Base-by-base conservation (phyloP, 768 basidiomycete species). In the Gymnopilus dilepis region DNA sequence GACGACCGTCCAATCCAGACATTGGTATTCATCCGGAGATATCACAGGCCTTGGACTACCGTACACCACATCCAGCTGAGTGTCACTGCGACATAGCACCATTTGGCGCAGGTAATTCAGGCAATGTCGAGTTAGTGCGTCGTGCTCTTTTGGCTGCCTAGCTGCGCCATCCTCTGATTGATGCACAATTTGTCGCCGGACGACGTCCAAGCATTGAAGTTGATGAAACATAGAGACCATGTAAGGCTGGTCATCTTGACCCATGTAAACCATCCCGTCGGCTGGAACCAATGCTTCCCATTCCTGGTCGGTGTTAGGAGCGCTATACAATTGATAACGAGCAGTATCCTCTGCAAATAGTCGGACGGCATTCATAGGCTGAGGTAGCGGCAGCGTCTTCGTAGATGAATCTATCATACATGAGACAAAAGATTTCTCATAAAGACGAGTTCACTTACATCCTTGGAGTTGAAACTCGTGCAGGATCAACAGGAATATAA, bases 81-180 rank as follows among this genome's bases (percentile, higher is more conserved):
- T 13, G 17, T 54, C 52, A 12, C 52, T 19, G 17, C 26, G 52
- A 38, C 55, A 56, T 12, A 42, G 21, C 19, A 43, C 41, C 34
- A 56, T 56, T n/a, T 56, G 55, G 9, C 55, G 34, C 6, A 56
- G 9, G 3, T 41, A 56, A 30, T 56, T 56, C 3, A 56, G 5
- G 40, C 55, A 41, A 28, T 56, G 55, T 4, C 15, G 37, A 5
- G 8, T 17, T 12, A 42, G 6, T 28, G 22, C 38, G 3, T 2
- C 11, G 4, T 33, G 52, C 4, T 24, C 34, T n/a, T 4, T 9
- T 8, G 33, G 40, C 3, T 26, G 1, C 6, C n/a, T 5, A 19
- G n/a, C 22, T n/a, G 9, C 7, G 2, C 34, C 19, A 8, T 24
- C 8, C 4, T 54, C n/a, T 5, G 26, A 21, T 3, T 11, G 15